These are phyloP conservation scores for Alternaria rosae DNA, from an alignment of 2,329 filamentous ascomycete species.

Conservation along the genomic window DNA sequence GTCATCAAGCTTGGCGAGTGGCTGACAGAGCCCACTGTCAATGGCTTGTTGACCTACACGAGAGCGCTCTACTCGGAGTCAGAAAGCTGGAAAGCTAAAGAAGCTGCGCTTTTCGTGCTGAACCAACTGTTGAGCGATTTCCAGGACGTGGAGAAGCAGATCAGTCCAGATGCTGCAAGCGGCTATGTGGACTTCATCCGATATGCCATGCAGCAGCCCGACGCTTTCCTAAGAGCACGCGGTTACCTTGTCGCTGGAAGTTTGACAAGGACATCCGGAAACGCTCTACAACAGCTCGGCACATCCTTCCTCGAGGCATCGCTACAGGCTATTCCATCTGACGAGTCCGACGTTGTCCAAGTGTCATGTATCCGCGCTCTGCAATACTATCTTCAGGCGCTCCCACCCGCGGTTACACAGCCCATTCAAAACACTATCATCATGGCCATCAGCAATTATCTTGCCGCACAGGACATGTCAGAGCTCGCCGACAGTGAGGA, in stretches of 20 bases:
- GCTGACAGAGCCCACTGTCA: conserved; percentile 77
- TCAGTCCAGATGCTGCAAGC: conserved; percentile 73
- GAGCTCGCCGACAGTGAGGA: conserved; percentile 91
- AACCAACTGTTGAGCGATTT: conserved; percentile 87
- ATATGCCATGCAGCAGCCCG: conserved; percentile 73
- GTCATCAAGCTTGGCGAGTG: conserved; percentile 93
- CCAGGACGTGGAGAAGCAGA: conserved; percentile 74
- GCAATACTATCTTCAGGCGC: conserved; percentile 69
- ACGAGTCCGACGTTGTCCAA: conserved; percentile 86
- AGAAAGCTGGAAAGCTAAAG: conserved; percentile 70
- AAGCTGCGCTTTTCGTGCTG: conserved; percentile 83
- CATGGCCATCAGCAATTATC: conserved; percentile 71
- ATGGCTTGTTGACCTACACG: conserved; percentile 80
- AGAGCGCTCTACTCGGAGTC: conserved; percentile 71
- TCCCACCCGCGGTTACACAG: conserved; percentile 60
- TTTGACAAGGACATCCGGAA: conserved; percentile 72
- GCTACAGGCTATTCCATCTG: conserved; percentile 76
- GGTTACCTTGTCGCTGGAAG: conserved; percentile 87
- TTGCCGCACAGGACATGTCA: conserved; percentile 78
- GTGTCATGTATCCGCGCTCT: conserved; percentile 89
- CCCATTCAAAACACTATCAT: conserved; percentile 69
- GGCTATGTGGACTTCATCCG: conserved; percentile 83
- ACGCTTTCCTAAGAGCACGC: conserved; percentile 82
- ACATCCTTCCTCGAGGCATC: conserved; percentile 73
- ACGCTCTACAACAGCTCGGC: conserved; percentile 62